These are phyloP conservation scores for Ogataea kodamae DNA, from an alignment of 805 yeast genomes.

Conservation along the genomic window DNA sequence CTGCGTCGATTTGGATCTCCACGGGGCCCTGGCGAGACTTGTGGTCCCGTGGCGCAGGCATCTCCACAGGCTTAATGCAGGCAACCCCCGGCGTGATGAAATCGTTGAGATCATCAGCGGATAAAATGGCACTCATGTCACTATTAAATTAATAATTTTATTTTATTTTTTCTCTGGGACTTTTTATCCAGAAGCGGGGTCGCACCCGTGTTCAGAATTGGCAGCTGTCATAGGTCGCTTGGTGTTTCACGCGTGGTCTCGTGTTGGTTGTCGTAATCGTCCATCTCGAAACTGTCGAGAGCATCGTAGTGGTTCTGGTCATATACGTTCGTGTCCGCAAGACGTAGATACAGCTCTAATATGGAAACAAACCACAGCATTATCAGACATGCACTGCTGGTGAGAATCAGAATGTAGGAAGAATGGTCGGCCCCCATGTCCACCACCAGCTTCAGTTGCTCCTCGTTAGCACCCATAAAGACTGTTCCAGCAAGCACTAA, in stretches of 20 bases:
- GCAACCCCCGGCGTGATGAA: slow-evolving; percentile 93
- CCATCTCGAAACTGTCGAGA: slow-evolving; percentile 24
- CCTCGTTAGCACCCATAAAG: slow-evolving; percentile 93
- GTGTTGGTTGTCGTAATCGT: slow-evolving; percentile 26
- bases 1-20: slow-evolving; percentile 56
- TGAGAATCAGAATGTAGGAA: slow-evolving; percentile 68
- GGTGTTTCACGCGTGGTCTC: slow-evolving; percentile 22
- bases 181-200: too few species aligned
- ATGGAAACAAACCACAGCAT: slow-evolving; percentile 63
- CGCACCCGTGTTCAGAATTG: too few species aligned
- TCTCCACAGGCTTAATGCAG: slow-evolving; percentile 81
- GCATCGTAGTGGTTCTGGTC: slow-evolving; percentile 16
- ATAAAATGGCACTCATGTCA: slow-evolving; percentile 86
- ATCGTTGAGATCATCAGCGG: slow-evolving; percentile 90
- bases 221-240: slow-evolving; percentile 8
- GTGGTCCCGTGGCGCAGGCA: slow-evolving; percentile 22
- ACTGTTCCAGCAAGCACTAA: slow-evolving; percentile 73
- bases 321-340: slow-evolving; percentile 31
- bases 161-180: slow-evolving; percentile 8
- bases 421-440: slow-evolving; percentile 81
- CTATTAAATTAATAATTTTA: not conserved
- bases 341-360: slow-evolving; percentile 52
- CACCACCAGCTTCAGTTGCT: slow-evolving; percentile 68
- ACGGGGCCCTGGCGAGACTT: slow-evolving; percentile 31
- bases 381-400: slow-evolving; percentile 71